Evolutionary conservation across 306 rosid genomes (phyloP), one percentile per base, ranked within the genome.

Genomic region (Acacia melanoxylon): DNA sequence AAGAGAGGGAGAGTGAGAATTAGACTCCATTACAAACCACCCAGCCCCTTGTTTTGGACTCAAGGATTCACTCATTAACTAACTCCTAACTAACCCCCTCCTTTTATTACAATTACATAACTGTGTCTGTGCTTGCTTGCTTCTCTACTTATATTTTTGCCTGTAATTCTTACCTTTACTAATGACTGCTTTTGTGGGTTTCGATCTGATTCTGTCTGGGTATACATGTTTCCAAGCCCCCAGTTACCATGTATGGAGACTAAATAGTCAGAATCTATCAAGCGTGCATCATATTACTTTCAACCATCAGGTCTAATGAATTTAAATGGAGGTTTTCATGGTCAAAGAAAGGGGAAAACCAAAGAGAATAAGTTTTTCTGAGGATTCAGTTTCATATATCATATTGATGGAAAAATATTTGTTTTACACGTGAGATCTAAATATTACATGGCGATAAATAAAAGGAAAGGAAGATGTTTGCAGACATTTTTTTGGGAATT

Each of bases 401-500:
- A 12, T 61, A 24, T 11, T 42, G n/a, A 61, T 29, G 31, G 77
- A 70, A 75, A 62, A n/a, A 56, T n/a, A 24, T 84, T 72, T 51
- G 71, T 67, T 13, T 40, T 46, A 49, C 68, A 22, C 37, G 27
- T 29, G 37, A 13, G 6, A 40, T 63, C 54, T 5, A n/a, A 22
- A 5, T 24, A 69, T n/a, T 69, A 69, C 22, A 40, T n/a, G 31
- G 46, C n/a, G 22, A 9, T 41, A 33, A 2, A 16, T 24, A 27
- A n/a, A 51, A 65, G 66, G 45, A 70, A 40, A 66, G 66, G 52
- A 81, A 78, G 77, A 77, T 35, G n/a, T 77, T 63, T 78, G 35
- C 40, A 76, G 25, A 59, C 74, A 51, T 71, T 24, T 37, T 54
- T 29, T 42, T 81, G 77, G 11, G 16, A 78, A 35, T 44, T 72